Percentiles rank a stretch among this genome's conserved stretches.
Conservation (phyloP, 202 grass and related monocot genomes). For the Zizania palustris region DNA sequence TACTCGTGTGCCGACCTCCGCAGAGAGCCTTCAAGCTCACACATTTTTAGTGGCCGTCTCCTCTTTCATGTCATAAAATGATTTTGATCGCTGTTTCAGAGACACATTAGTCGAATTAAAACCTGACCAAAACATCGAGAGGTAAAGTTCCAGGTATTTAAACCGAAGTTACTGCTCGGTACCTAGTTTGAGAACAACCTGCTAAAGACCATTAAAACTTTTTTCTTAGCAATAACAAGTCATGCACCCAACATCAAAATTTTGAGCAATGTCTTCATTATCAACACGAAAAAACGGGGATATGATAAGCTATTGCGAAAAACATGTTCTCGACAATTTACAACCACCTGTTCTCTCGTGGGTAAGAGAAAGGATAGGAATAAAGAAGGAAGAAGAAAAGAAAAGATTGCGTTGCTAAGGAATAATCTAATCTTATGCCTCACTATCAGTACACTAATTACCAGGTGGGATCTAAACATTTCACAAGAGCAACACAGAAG, state of each 20-base stretch:
- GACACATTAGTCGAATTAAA: slow-evolving; percentile 23
- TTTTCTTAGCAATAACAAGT: slow-evolving; percentile 29
- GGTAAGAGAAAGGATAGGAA: slow-evolving; percentile 48
- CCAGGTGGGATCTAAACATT: slow-evolving; percentile 45
- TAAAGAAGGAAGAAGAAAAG: background rate
- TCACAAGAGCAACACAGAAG: slow-evolving; percentile 37
- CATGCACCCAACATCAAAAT: background rate
- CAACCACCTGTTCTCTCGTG: slow-evolving; percentile 53
- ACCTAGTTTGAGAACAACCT: slow-evolving; percentile 35
- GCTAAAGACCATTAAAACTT: slow-evolving; percentile 21
- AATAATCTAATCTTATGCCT: slow-evolving; percentile 69
- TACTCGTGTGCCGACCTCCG: slow-evolving; percentile 22
- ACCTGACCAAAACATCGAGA: slow-evolving; percentile 7
- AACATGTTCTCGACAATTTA: slow-evolving; percentile 64
- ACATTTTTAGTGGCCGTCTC: background rate
- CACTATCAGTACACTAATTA: slow-evolving; percentile 69
- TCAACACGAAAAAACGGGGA: slow-evolving; percentile 45
- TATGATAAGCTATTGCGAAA: slow-evolving; percentile 43
- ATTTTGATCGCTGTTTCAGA: slow-evolving; percentile 2
- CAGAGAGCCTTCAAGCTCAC: slow-evolving; percentile 13
- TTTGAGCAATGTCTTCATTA: slow-evolving; percentile 32
- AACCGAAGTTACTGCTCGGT: background rate
- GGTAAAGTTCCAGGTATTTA: slow-evolving; percentile 30
- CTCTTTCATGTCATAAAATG: slow-evolving; percentile 32
- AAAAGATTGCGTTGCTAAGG: slow-evolving; percentile 39